Conservation (phyloP, 2,329 filamentous ascomycete species). For the Arthrobotrys musiformis region DNA sequence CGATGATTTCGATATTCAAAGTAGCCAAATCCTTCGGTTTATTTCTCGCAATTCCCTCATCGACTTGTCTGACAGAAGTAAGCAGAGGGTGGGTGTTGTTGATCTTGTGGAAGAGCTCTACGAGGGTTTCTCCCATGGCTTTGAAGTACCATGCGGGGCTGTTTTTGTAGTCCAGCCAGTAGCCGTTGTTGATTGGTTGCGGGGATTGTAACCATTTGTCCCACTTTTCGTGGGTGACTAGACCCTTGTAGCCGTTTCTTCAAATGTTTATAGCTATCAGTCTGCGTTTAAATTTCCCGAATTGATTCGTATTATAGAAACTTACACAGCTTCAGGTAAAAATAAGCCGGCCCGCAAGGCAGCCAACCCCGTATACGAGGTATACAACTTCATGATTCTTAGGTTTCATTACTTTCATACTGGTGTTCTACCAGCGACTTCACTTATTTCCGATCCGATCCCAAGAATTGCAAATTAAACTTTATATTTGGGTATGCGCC, state of each 20-base stretch:
- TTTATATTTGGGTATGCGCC: background rate
- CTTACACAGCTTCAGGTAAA: background rate
- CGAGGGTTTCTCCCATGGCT: background rate
- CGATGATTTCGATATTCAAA: slow-evolving; percentile 17
- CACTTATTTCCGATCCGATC: too few species aligned
- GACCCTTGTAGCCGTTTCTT: slow-evolving; percentile 13
- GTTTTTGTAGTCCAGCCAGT: background rate
- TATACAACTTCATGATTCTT: background rate
- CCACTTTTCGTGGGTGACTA: background rate
- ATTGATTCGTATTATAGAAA: background rate
- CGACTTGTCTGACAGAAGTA: background rate
- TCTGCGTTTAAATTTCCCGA: background rate
- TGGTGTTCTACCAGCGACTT: too few species aligned
- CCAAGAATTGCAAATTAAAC: background rate
- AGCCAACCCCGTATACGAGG: background rate
- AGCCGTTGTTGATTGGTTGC: background rate
- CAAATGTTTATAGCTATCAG: background rate
- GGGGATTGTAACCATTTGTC: slow-evolving; percentile 10
- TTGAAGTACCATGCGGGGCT: background rate
- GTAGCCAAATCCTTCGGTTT: slow-evolving; percentile 9
- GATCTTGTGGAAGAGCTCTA: slow-evolving; percentile 17
- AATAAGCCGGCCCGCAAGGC: background rate
- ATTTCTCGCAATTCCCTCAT: background rate
- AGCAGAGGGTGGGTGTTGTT: slow-evolving; percentile 1
- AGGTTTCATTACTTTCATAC: too few species aligned